phyloP scores from a whole-genome alignment of 1,284 basidiomycete species.

The Boletus semigastroideus region DNA sequence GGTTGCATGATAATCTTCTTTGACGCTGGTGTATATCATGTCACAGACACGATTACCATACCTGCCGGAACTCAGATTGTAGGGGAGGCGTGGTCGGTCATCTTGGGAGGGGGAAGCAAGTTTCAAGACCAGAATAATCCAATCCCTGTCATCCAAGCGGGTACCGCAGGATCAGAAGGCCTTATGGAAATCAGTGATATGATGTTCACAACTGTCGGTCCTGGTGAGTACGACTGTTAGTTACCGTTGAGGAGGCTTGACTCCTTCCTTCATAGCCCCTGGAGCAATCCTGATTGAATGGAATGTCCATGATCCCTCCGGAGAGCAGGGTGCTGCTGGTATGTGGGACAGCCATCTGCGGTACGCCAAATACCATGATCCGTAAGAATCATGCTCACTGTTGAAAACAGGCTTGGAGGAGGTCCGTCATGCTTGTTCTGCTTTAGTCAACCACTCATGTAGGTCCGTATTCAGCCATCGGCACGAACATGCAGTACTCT shows the following conservation, averaged over 20 bases:
- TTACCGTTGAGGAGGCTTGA: neutral
- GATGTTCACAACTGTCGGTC: slow-evolving; percentile 45
- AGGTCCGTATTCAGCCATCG: slow-evolving; percentile 31
- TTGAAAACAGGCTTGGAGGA: slow-evolving; percentile 30
- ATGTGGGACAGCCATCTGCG: slow-evolving; percentile 54
- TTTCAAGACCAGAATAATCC: slow-evolving; percentile 48
- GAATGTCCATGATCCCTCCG: slow-evolving; percentile 51
- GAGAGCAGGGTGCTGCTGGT: slow-evolving; percentile 52
- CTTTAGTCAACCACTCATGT: neutral
- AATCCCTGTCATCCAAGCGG: slow-evolving; percentile 43
- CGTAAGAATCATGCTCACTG: neutral
- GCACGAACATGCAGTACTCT: slow-evolving; percentile 41
- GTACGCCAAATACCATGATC: slow-evolving; percentile 8
- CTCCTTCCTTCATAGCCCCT: slow-evolving; percentile 33
- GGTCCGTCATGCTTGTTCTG: slow-evolving; percentile 15
- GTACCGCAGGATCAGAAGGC: slow-evolving; percentile 39
- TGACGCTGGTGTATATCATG: slow-evolving; percentile 50
- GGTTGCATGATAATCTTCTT: slow-evolving; percentile 60
- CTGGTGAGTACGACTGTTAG: slow-evolving; percentile 30
- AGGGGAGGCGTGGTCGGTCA: slow-evolving; percentile 56
- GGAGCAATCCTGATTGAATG: slow-evolving; percentile 60
- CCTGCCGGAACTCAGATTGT: slow-evolving; percentile 53
- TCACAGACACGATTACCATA: slow-evolving; percentile 52
- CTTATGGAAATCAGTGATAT: slow-evolving; percentile 49
- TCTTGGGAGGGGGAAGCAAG: slow-evolving; percentile 47